A percentile compares a stretch with the other conserved stretches of the same genome.
Conservation (phyloP, 805 yeast species). For the Helenozyma rhizophorensis region DNA sequence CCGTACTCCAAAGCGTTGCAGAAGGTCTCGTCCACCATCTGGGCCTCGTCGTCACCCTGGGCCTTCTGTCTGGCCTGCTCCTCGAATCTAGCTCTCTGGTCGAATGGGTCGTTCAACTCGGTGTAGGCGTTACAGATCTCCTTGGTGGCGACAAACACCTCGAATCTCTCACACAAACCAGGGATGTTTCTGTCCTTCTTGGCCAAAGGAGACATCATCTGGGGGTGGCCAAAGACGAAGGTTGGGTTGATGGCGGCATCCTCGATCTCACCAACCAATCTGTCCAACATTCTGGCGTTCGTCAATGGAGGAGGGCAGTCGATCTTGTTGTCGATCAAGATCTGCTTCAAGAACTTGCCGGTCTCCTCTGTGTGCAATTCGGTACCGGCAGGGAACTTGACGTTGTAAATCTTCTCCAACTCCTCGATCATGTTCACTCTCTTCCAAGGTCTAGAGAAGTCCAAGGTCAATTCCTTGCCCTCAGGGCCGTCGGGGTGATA, state of each 20-base stretch:
- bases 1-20: constrained; percentile 97
- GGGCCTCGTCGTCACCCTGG: constrained; percentile 99
- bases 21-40: constrained; percentile 92
- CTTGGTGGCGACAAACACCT: constrained; percentile 97
- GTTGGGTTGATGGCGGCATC: constrained; percentile 95
- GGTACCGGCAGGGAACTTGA: constrained; percentile 93
- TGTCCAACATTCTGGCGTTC: constrained; percentile 98
- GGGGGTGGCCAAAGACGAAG: constrained; percentile 97
- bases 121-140: constrained; percentile 98
- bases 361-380: constrained; percentile 92
- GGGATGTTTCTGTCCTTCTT: constrained; percentile 89
- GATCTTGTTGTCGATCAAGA: constrained; percentile 72
- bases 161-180: constrained; percentile 97
- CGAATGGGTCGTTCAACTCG: constrained; percentile 98
- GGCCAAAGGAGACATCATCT: constrained; percentile 99
- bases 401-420: constrained; percentile 79
- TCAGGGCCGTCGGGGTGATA: constrained; percentile 96
- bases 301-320: constrained; percentile 93
- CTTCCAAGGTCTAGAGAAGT: constrained; percentile 97
- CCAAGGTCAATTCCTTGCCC: constrained; percentile 71
- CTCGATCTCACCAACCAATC: constrained; percentile 94
- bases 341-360: constrained; percentile 78
- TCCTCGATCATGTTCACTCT: constrained; percentile 96
- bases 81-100: constrained; percentile 95
- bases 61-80: constrained; percentile 98